Conservation (phyloP, 1,139 yeast species). For the Candida frijolesensis region DNA sequence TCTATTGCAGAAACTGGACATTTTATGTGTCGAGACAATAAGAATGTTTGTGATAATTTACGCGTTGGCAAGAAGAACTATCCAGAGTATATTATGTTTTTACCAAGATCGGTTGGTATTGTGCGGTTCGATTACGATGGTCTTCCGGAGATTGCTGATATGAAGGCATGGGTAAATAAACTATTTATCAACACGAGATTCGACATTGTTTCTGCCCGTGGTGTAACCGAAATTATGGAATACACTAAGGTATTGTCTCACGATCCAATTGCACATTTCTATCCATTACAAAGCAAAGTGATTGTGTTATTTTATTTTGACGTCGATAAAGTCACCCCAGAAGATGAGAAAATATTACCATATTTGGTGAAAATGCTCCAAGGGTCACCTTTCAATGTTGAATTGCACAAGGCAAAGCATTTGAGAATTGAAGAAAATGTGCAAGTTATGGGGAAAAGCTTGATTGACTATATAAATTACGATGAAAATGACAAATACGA, state of each 20-base stretch:
- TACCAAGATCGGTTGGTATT: conserved; percentile 40
- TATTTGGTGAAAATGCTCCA: conserved; percentile 61
- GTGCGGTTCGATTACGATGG: conserved; percentile 40
- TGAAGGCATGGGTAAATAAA: conserved; percentile 37
- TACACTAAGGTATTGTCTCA: conserved; percentile 35
- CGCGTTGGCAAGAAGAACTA: conserved; percentile 16
- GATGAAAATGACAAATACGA: conserved; percentile 29
- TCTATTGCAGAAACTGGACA: conserved; percentile 53
- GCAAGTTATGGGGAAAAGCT: conserved; percentile 42
- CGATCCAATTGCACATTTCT: conserved; percentile 35
- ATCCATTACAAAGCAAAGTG: conserved; percentile 45
- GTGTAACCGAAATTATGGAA: conserved; percentile 44
- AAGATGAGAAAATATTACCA: conserved; percentile 63
- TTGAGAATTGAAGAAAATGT: conserved; percentile 41
- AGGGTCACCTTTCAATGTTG: conserved; percentile 55
- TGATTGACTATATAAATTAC: conserved; percentile 45
- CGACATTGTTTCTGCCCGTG: conserved; percentile 40
- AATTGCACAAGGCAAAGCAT: conserved; percentile 55
- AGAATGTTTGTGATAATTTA: conserved; percentile 51
- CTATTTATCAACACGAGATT: conserved; percentile 39
- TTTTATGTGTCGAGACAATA: conserved; percentile 56
- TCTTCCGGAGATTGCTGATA: conserved; percentile 22
- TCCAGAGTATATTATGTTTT: conserved; percentile 40
- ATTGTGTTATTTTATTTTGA: conserved; percentile 60
- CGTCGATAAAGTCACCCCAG: conserved; percentile 49